Conservation (phyloP, 2,329 filamentous ascomycete genomes). For the Pseudocercospora fijiensis region DNA sequence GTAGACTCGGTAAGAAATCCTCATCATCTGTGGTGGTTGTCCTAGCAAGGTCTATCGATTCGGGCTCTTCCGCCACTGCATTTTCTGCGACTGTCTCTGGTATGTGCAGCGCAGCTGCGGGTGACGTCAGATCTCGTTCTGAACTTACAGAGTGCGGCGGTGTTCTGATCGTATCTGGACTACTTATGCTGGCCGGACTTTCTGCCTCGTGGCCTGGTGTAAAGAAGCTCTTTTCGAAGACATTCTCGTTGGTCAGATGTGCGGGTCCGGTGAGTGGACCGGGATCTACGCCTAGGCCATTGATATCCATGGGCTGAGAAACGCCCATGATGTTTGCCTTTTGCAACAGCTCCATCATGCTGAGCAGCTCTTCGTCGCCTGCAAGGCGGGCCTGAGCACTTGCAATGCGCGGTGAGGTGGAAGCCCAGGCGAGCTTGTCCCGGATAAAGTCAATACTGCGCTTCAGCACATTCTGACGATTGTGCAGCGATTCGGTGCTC, state of each 20-base stretch:
- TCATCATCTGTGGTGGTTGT: conserved; percentile 21
- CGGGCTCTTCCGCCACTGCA: conserved; percentile 10
- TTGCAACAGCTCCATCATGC: conserved; percentile 84
- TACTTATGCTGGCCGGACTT: conserved; percentile 44
- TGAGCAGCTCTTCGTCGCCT: conserved; percentile 83
- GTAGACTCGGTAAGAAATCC: conserved; percentile 31
- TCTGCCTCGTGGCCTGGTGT: conserved; percentile 36
- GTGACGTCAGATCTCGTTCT: conserved; percentile 11
- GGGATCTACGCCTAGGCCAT: conserved; percentile 47
- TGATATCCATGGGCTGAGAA: conserved; percentile 59
- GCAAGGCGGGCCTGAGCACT: conserved; percentile 78
- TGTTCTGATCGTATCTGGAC: conserved; percentile 12
- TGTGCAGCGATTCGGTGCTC: conserved; percentile 79
- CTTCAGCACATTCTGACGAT: conserved; percentile 87
- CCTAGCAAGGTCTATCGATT: conserved; percentile 16
- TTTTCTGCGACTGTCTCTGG: conserved; percentile 16
- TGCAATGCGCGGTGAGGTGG: conserved; percentile 71
- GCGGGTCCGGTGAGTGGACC: conserved; percentile 81
- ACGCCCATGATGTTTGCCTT: conserved; percentile 78
- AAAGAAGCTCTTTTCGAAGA: conserved; percentile 80
- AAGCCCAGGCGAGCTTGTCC: conserved; percentile 80
- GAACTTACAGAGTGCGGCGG: conserved; percentile 6
- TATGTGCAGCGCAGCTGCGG: conserved; percentile 12
- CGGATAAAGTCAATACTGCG: conserved; percentile 96
- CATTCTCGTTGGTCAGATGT: conserved; percentile 68